phyloP scores from a whole-genome alignment of 2,329 filamentous ascomycete genomes.

The Albifimbria verrucaria region DNA sequence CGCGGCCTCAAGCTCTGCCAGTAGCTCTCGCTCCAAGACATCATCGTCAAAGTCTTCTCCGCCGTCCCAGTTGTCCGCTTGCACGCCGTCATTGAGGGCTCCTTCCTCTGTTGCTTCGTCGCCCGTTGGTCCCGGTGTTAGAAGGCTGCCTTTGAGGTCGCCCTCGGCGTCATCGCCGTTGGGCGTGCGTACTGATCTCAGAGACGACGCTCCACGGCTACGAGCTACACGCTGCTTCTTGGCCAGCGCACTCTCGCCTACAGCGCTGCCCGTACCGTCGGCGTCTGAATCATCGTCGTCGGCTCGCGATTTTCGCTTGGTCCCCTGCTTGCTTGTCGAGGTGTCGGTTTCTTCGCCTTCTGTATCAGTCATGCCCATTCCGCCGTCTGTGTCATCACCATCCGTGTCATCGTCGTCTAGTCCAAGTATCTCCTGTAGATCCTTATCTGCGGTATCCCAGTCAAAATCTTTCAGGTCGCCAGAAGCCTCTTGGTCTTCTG shows the following conservation, averaged over 20 bases:
- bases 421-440: slow-evolving; percentile 71
- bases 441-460: slow-evolving; percentile 64
- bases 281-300: slow-evolving; percentile 30
- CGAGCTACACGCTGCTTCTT: slow-evolving; percentile 51
- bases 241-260: slow-evolving; percentile 36
- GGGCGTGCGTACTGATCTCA: slow-evolving; percentile 43
- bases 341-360: slow-evolving; percentile 25
- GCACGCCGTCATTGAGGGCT: slow-evolving; percentile 21
- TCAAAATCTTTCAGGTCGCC: slow-evolving; percentile 56
- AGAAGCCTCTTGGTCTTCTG: slow-evolving; percentile 14
- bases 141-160: slow-evolving; percentile 33
- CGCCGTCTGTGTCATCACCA: slow-evolving; percentile 24
- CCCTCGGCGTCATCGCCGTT: slow-evolving; percentile 31
- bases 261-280: slow-evolving; percentile 23
- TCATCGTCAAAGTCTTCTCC: slow-evolving; percentile 47
- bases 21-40: slow-evolving; percentile 61
- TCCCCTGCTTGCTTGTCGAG: slow-evolving; percentile 18
- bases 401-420: slow-evolving; percentile 49
- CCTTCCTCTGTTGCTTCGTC: slow-evolving; percentile 25
- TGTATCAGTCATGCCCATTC: slow-evolving; percentile 18
- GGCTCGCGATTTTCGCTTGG: slow-evolving; percentile 28
- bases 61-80: slow-evolving; percentile 21
- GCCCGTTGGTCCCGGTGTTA: slow-evolving; percentile 35
- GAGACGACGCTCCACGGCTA: slow-evolving; percentile 40
- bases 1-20: slow-evolving; percentile 53